A percentile compares a stretch with the other conserved stretches of the same genome.
Evolutionary conservation across 2,329 filamentous ascomycete species (phyloP).

Genomic region (Tolypocladium capitatum): DNA sequence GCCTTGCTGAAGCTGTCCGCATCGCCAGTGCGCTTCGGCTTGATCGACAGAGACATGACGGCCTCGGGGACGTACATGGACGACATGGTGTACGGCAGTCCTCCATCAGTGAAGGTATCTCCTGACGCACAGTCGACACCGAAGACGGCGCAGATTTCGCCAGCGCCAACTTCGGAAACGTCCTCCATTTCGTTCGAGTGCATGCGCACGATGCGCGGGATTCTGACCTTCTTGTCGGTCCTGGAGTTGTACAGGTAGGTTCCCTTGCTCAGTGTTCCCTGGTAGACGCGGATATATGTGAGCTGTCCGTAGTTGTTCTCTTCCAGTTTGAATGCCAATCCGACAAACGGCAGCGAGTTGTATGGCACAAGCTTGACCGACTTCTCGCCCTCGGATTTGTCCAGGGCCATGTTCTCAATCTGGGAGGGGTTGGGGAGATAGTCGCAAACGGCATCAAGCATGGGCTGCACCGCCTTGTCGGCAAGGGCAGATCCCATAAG

Average conservation of each 20-base stretch:
- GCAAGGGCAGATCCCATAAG: slow-evolving; percentile 93
- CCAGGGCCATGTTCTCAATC: slow-evolving; percentile 78
- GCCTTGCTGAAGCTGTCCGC: slow-evolving; percentile 93
- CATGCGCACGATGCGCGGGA: slow-evolving; percentile 97
- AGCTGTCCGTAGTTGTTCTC: slow-evolving; percentile 97
- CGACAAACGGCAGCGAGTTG: slow-evolving; percentile 86
- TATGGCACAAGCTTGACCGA: slow-evolving; percentile 83
- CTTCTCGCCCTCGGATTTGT: slow-evolving; percentile 65
- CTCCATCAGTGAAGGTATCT: slow-evolving; percentile 94
- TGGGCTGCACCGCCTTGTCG: slow-evolving; percentile 89
- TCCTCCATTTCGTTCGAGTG: slow-evolving; percentile 99
- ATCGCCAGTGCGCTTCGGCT: slow-evolving; percentile 86
- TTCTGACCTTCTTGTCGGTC: slow-evolving; percentile 89
- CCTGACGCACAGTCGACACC: slow-evolving; percentile 95
- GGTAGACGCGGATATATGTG: slow-evolving; percentile 97
- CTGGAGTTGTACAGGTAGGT: slow-evolving; percentile 87
- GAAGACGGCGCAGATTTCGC: slow-evolving; percentile 97
- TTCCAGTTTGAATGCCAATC: slow-evolving; percentile 95
- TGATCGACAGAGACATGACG: slow-evolving; percentile 95
- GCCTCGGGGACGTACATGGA: slow-evolving; percentile 98
- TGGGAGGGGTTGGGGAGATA: slow-evolving; percentile 87
- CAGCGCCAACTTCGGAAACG: slow-evolving; percentile 78
- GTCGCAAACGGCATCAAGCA: slow-evolving; percentile 93
- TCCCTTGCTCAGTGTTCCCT: slow-evolving; percentile 80
- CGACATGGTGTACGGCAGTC: slow-evolving; percentile 85